Percentiles rank a stretch among this genome's conserved stretches.
Conservation (phyloP, 2,329 filamentous ascomycete genomes). For the Xylariomycetidae sp. region DNA sequence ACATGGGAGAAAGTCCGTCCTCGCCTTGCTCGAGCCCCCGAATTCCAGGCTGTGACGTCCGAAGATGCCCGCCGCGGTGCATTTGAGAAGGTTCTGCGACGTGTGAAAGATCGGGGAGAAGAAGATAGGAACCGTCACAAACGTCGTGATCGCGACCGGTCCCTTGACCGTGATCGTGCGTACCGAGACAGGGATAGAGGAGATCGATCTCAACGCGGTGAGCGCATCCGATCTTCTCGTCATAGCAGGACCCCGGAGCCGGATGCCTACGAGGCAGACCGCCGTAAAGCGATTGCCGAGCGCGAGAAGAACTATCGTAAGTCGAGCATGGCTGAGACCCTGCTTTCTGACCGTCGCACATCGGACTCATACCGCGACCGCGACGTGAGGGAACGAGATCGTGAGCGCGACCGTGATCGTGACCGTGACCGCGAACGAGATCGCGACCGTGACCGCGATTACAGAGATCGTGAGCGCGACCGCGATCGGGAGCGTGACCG, state of each 20-base stretch:
- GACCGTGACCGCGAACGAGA: conserved; percentile 40
- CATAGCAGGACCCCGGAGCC: conserved; percentile 84
- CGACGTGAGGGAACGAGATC: conserved; percentile 34
- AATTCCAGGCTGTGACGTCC: conserved; percentile 75
- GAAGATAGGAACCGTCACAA: conserved; percentile 65
- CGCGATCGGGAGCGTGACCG: conserved; percentile 30
- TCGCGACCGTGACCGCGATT: conserved; percentile 31
- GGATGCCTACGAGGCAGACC: conserved; percentile 92
- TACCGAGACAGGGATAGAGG: conserved; percentile 52
- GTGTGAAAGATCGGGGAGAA: conserved; percentile 86
- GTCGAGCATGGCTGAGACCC: conserved; percentile 60
- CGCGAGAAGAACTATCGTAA: conserved; percentile 92
- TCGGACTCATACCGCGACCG: conserved; percentile 41
- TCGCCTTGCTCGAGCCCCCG: conserved; percentile 72
- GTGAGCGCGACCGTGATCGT: conserved; percentile 28
- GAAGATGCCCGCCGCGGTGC: conserved; percentile 78
- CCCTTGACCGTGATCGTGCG: conserved; percentile 44
- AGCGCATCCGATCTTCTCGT: conserved; percentile 48
- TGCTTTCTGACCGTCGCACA: conserved; percentile 47
- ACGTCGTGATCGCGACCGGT: conserved; percentile 53
- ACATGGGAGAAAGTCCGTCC: conserved; percentile 83
- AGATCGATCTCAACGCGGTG: conserved; percentile 57
- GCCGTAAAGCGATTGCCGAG: conserved; percentile 87
- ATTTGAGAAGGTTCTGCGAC: conserved; percentile 87
- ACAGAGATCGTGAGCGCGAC: conserved; percentile 31